Evolutionary conservation across 2,329 filamentous ascomycete genomes (phyloP), one percentile per base, ranked within the genome.

Genomic region (Aspergillus ustus): DNA sequence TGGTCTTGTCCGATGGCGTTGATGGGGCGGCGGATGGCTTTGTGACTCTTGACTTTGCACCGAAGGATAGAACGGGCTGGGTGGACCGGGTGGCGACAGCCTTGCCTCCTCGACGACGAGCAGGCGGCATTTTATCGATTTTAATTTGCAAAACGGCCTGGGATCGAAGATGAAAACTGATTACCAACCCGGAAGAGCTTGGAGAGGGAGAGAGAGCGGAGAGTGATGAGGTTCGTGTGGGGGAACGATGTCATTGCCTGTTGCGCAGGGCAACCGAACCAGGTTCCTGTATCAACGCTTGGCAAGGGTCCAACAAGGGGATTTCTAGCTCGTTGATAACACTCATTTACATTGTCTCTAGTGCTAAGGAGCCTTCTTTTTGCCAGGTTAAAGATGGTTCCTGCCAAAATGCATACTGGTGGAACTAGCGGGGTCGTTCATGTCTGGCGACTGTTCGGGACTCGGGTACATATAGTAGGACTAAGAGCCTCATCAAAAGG

Each of bases 41-140:
- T 58, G 86, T 88, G 67, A 89, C 81, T 76, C 82, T 82, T 43
- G 81, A 79, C 64, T 82, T 80, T 63, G 80, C 78, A 67, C 85
- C 82, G 78, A 90, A 90, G 44, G 86, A 84, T 67, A 90, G 84
- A n/a, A 84, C 88, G 7, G 84, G 80, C 74, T 88, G 85, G 60
- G 79, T 75, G 50, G 76, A 69, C 66, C 79, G 74, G 63, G 80
- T 70, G 45, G 79, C 70, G 61, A 75, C 69, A 52, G 79, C 73
- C 29, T 69, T 67, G 62, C 72, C 73, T 37, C 69, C 66, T 60
- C 72, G 71, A 45, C 79, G 78, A 65, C 78, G 78, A 52, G 73
- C 66, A 37, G 78, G 69, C 51, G 80, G 78, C 81, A 82, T 82
- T 25, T 63, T 57, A n/a, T 45, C 7, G 25, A 22, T 4, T 31